Percentiles rank a stretch among this genome's conserved stretches.
Evolutionary conservation across 148 eudicot species (phyloP).

Genomic region (Fagopyrum homotropicum): DNA sequence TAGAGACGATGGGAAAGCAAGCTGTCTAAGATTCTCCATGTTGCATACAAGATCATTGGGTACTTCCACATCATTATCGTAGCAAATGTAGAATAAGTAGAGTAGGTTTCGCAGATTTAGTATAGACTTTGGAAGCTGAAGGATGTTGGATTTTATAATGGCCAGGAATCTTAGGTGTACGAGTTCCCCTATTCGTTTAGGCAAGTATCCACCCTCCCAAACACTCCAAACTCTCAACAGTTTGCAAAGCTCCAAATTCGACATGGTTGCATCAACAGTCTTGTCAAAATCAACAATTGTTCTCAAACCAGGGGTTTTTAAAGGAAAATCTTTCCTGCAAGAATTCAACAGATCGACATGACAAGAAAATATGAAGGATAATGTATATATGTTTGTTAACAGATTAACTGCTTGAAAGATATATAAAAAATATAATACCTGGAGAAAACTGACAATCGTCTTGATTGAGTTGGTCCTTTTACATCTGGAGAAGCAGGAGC

Average conservation of each 20-base stretch:
- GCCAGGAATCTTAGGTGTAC: not conserved
- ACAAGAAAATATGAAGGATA: no score
- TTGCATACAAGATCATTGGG: not conserved
- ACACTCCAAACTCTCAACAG: not conserved
- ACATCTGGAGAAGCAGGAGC: no score
- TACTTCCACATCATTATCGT: not conserved
- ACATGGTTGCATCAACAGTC: not conserved
- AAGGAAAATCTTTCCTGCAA: not conserved
- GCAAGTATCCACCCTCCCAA: not conserved
- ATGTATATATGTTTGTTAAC: no score
- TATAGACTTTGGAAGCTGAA: not conserved
- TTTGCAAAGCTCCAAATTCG: not conserved
- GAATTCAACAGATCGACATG: not conserved
- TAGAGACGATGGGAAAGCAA: not conserved
- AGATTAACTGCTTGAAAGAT: no score
- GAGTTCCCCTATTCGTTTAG: not conserved
- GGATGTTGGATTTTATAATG: not conserved
- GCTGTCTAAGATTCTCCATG: not conserved
- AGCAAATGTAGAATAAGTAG: not conserved
- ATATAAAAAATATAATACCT: no score
- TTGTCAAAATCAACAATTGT: not conserved
- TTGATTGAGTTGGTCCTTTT: no score
- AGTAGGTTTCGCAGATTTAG: not conserved
- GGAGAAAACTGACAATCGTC: no score
- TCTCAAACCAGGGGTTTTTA: not conserved